Base-by-base conservation (phyloP, 139 green algal genomes). In the Chlorella sp. region DNA sequence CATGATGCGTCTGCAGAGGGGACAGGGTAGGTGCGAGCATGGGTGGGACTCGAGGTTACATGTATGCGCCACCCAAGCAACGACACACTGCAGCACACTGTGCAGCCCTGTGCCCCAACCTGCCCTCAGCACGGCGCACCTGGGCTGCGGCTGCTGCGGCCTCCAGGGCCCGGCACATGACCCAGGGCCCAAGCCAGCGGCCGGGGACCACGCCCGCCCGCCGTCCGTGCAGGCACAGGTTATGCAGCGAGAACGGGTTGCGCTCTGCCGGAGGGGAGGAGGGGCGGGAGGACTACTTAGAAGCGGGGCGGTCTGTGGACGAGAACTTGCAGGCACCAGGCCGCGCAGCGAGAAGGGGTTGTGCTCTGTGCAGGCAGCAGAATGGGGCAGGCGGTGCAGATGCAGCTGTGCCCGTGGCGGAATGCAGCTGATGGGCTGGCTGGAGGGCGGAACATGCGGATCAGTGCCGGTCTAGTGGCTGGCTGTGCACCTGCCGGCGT, bases 171-270 rank as follows among this genome's bases (percentile, higher is more conserved):
- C 92, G 89, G 90, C 94, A 99, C 62, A 98, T 89, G 39, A 90
- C 91, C 89, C 93, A 98, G 0, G 96, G 96, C 0, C 96, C 96
- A 69, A 99, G 80, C 96, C 96, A 99, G 70, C 90, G 84, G 4
- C 96, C 96, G 3, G 94, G 83, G 13, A 92, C 85, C 11, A 99
- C 92, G 38, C 95, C 96, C 51, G 92, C 89, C 0, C 39, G 30
- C 3, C 34, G 79, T 2, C 95, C 96, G 30, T 87, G 84, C 0
- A 34, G 30, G 73, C 96, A 96, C 16, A 98, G 88, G 74, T 91
- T 91, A 87, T 98, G 96, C 28, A 98, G 87, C 38, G 94, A 97
- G 17, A 98, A 91, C 21, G 92, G 86, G 34, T 86, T 74, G 67
- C 74, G 64, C 16, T 85, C 55, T 64, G 69, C 28, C 9, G 6